Conservation (phyloP, 2,329 filamentous ascomycete species). For the Zasmidium citrigriseum region DNA sequence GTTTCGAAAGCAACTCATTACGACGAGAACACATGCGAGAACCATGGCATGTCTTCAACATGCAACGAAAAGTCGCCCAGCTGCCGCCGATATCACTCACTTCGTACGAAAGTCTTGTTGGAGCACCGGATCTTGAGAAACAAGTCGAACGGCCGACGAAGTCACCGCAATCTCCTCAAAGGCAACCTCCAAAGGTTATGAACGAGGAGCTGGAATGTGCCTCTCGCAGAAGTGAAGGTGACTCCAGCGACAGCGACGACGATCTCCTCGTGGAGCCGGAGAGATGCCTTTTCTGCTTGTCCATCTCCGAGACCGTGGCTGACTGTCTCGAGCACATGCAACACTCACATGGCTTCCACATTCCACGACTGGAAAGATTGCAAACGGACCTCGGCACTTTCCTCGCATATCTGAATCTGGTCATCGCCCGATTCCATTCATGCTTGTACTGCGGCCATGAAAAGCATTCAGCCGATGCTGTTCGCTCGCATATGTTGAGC, state of each 20-base stretch:
- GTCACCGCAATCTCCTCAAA: too few species aligned
- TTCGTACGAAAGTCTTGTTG: conserved; percentile 4
- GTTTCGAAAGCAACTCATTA: conserved; percentile 8
- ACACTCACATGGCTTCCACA: conserved; percentile 46
- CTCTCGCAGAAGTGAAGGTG: not conserved
- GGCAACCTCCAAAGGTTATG: too few species aligned
- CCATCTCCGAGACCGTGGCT: conserved; percentile 33
- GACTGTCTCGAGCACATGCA: conserved; percentile 53
- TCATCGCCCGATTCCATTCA: conserved; percentile 52
- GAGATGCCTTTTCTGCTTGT: conserved; percentile 42
- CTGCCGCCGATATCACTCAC: conserved; percentile 10
- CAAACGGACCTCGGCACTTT: conserved; percentile 51
- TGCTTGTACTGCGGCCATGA: conserved; percentile 54
- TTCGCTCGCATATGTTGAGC: conserved; percentile 54
- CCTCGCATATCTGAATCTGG: conserved; percentile 50
- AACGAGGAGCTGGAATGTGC: too few species aligned
- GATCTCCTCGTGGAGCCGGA: not conserved
- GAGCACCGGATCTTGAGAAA: not conserved
- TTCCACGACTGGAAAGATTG: conserved; percentile 33
- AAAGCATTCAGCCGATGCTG: conserved; percentile 45
- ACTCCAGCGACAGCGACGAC: not conserved
- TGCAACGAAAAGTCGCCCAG: conserved; percentile 15
- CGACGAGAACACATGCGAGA: conserved; percentile 21
- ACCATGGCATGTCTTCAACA: conserved; percentile 23
- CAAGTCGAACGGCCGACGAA: not conserved